Base-by-base conservation (phyloP, 2,329 filamentous ascomycete genomes). In the Penicillium sp. region DNA sequence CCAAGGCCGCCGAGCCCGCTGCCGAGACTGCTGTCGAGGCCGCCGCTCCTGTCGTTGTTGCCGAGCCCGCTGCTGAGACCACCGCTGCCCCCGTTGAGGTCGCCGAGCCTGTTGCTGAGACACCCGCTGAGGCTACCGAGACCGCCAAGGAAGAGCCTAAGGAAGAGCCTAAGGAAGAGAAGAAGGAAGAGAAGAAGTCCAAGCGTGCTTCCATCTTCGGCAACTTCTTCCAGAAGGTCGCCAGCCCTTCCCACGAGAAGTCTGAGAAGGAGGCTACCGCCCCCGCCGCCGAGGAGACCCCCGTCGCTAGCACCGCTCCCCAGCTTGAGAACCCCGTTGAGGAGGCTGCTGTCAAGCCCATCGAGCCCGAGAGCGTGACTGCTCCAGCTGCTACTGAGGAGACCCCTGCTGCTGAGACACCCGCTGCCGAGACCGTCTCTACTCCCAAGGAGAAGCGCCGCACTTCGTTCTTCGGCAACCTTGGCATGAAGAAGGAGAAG, bases 121-220 rank as follows among this genome's bases (percentile, higher is more conserved):
- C 70, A 54, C 63, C 74, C 43, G 68, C 71, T 55, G 70, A 72
- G 55, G 26, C 36, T 11, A 40, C 43, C 26, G 58, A 60, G 53
- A 7, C 58, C 38, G 55, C 65, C 47, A 51, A 66, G 35, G 61
- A 64, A 39, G 58, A 67, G 54, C 59, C 59, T 48, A 61, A 67
- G 50, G 63, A 69, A 51, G 65, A 69, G 55, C 61, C 61, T 65
- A 76, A 76, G 54, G 68, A 73, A 40, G 67, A 72, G 44, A 65
- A 66, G 62, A 73, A 70, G 56, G 67, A 76, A 51, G 77, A 78
- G 56, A 75, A 78, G 56, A 84, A 86, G 76, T 62, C 76, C 75
- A 96, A 95, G 89, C 89, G 91, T 74, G 85, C 86, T 76, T 94
- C 90, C 62, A 87, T 92, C 68, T 95, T 95, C 76, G 85, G 84